phyloP scores from a whole-genome alignment of 108 stramenopile species.

The Ochromonas danica region DNA sequence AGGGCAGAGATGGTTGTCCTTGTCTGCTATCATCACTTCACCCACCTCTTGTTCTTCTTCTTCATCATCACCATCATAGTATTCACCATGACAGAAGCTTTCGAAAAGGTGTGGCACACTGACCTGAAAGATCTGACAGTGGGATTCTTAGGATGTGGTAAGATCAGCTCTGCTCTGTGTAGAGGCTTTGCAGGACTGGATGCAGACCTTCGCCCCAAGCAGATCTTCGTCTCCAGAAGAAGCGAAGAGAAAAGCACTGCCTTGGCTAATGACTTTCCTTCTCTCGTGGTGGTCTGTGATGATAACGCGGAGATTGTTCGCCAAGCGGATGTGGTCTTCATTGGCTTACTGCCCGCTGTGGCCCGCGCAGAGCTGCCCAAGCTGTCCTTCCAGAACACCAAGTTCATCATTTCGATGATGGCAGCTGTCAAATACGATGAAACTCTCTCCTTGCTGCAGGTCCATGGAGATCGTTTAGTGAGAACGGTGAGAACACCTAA shows the following conservation, averaged over 20 bases:
- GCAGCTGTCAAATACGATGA: conserved; percentile 31
- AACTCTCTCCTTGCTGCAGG: background rate
- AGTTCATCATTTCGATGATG: conserved; percentile 36
- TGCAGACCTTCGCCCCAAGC: background rate
- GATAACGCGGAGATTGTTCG: background rate
- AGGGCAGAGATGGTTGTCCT: too few relatives aligned
- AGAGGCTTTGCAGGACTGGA: background rate
- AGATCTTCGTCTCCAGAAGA: conserved; percentile 1
- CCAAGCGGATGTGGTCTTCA: conserved; percentile 12
- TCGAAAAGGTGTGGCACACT: background rate
- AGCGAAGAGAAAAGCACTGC: background rate
- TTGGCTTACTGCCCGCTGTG: conserved; percentile 17
- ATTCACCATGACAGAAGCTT: background rate
- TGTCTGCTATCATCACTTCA: too few relatives aligned
- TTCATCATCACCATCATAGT: too few relatives aligned
- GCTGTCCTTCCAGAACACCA: background rate
- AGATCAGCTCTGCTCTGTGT: conserved; percentile 21
- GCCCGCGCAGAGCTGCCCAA: conserved; percentile 3
- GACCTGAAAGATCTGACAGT: background rate
- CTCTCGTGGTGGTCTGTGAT: conserved; percentile 7
- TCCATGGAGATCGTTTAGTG: background rate
- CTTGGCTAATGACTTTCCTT: background rate
- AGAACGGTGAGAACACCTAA: too few relatives aligned
- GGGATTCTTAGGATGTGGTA: conserved; percentile 30
- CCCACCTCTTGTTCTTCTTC: too few relatives aligned